A percentile compares a stretch with the other conserved stretches of the same genome.
Conservation (phyloP, 768 basidiomycete genomes). For the Xerocomellus intermedius region DNA sequence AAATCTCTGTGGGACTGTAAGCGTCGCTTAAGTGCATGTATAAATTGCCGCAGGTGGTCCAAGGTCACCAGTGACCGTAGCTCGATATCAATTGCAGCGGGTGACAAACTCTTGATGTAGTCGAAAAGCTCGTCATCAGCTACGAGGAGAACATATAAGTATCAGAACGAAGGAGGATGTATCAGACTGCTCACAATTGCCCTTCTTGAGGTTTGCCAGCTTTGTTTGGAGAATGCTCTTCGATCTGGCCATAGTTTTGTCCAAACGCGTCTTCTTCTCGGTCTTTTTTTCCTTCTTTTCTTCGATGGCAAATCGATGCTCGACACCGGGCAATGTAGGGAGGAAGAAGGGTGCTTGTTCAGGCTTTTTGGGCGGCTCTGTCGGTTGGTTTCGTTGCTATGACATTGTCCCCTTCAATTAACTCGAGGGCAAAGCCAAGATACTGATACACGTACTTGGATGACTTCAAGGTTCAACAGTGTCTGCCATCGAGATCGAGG, state of each 20-base stretch:
- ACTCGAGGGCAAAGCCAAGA: neutral
- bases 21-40: constrained; percentile 70
- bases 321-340: constrained; percentile 86
- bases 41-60: constrained; percentile 62
- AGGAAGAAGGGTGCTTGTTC: constrained; percentile 98
- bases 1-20: constrained; percentile 84
- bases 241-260: constrained; percentile 47
- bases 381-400: constrained; percentile 94
- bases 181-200: constrained; percentile 60
- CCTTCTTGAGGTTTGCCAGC: constrained; percentile 52
- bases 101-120: constrained; percentile 82
- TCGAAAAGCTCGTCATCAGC: constrained; percentile 81
- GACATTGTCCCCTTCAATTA: neutral
- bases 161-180: constrained; percentile 1
- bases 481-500: constrained; percentile 97
- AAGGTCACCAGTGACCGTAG: constrained; percentile 73
- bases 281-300: constrained; percentile 38
- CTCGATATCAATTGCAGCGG: constrained; percentile 89
- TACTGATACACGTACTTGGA: constrained; percentile 57
- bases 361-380: constrained; percentile 90
- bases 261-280: constrained; percentile 49
- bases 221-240: constrained; percentile 73
- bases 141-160: constrained; percentile 1
- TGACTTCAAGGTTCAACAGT: constrained; percentile 92
- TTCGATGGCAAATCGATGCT: constrained; percentile 71